Evolutionary conservation across 2,329 filamentous ascomycete species (phyloP), one percentile per base, ranked within the genome.

Genomic region (Penicillium sp.): DNA sequence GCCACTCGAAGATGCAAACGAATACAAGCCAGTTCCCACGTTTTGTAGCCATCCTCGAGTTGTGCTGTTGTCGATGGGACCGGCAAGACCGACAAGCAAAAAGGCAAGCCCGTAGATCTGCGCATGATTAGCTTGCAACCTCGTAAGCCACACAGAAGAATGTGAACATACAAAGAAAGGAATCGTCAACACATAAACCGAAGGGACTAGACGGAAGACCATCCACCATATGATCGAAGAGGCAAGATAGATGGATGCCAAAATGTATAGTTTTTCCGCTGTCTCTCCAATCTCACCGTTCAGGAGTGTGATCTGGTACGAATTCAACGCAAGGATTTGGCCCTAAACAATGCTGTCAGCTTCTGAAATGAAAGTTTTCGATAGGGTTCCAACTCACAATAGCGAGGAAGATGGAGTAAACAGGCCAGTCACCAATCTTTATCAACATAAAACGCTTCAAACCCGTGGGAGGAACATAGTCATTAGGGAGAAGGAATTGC

Each of bases 301-400:
- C n/a, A 90, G 80, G 17, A 90, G 80, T 0, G 86, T 88, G 70
- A 90, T 87, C 70, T 90, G 88, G 76, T 89, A 89, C 0, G 86
- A 88, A 73, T 88, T 89, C 61, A 86, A 85, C 0, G 87, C 85
- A 50, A 89, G 84, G 64, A 89, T 85, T 68, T 89, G 87, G 26
- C 85, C 45, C 45, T 49, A 30, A 30, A 30, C 5, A 30, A 49
- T n/a, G 15, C 24, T n/a, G 45, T 49, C 13, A 49, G 13, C 44
- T 6, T 49, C 26, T 49, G 15, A n/a, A 17, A 49, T 30, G 24
- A 28, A 17, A 28, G 24, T 49, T 49, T 49, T 47, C 7, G 24
- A 15, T 30, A n/a, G 42, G 26, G 26, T 49, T 28, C 15, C 24
- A 30, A 49, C 45, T 49, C 13, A 49, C 85, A 47, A 88, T 78